Base-by-base conservation (phyloP, 768 basidiomycete species). In the Amyloporia xantha region DNA sequence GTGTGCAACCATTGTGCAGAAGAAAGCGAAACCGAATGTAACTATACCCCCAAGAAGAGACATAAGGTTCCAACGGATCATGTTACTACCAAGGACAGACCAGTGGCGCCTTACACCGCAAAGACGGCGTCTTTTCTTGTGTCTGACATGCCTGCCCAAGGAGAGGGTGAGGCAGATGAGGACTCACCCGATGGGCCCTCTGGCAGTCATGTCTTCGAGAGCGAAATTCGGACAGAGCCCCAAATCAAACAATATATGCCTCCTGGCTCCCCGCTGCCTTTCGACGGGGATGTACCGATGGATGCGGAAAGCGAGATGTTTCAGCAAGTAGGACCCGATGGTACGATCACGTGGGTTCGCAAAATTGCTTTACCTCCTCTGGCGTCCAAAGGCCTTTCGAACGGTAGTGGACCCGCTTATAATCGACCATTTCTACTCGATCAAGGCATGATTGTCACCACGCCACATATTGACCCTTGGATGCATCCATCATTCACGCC, bases 11-110 rank as follows among this genome's bases (percentile, higher is more conserved):
- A 84, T 51, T 86, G 84, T 48, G 68, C 69, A 35, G 77, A 77
- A 42, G 69, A 72, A 50, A 70, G 75, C 42, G 73, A 72, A 33
- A 63, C 66, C 13, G 76, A 78, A 41, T 85, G 83, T 64, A 82
- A 83, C 57, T 85, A 86, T 58, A 84, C 83, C 30, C 83, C 84
- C 7, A 85, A 86, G 66, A 83, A 82, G 55, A 68, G 81, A 48
- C 75, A 75, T 55, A 84, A 75, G 58, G 72, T 74, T 36, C 73
- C 72, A n/a, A 60, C 67, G 21, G 77, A 76, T 48, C 68, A 72
- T 46, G 66, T 54, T 2, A 52, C 66, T 15, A 39, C 66, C 37
- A 61, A 63, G 28, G 71, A 73, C 50, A 66, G 66, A 47, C 67
- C 69, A 21, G 58, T 63, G 25, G 65, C 59, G 25, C 68, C 72